Evolutionary conservation across 2,329 filamentous ascomycete species (phyloP), one percentile per base, ranked within the genome.

Genomic region (Aspergillus aculeatus): DNA sequence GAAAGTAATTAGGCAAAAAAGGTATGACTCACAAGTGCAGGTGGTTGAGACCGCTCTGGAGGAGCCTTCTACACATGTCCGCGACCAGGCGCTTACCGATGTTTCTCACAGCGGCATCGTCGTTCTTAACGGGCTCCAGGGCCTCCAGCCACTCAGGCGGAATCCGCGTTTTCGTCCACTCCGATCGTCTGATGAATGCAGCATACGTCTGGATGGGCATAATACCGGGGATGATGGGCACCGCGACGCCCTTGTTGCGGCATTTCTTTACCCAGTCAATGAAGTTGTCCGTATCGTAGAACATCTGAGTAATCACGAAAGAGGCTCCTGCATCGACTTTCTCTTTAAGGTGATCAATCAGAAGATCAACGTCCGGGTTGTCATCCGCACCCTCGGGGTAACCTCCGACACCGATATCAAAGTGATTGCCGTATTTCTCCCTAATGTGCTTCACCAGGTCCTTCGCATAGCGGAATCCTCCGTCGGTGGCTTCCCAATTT

Each of bases 221-320:
- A 72, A 94, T 94, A 24, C 92, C 92, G 2, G 90, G 90, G 52
- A 96, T 85, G 66, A 96, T 95, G 16, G 91, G 91, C 32, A 95
- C 82, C 26, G 80, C 88, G 71, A 99, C 94, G 51, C 95, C 95
- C 70, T 86, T 88, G 55, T 88, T 91, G 53, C 93, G 89, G 60
- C 94, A 92, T 74, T 91, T 95, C 67, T 85, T 82, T 41, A 96
- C 90, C 95, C 95, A 99, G 56, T 88, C 85, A 56, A 98, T 78
- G 78, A 99, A 99, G 73, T 95, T 94, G 71, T 99, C 94, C 53
- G 87, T 93, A 71, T 99, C 94, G 81, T 99, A 99, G 79, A 98
- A 98, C 95, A 99, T 99, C 80, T 99, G 95, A 0, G 95, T 98
- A 56, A 99, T 91, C 64, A 99, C 90, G 74, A 98, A 99, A 6